phyloP scores from a whole-genome alignment of 768 basidiomycete genomes.

The Hydnomerulius pinastri region DNA sequence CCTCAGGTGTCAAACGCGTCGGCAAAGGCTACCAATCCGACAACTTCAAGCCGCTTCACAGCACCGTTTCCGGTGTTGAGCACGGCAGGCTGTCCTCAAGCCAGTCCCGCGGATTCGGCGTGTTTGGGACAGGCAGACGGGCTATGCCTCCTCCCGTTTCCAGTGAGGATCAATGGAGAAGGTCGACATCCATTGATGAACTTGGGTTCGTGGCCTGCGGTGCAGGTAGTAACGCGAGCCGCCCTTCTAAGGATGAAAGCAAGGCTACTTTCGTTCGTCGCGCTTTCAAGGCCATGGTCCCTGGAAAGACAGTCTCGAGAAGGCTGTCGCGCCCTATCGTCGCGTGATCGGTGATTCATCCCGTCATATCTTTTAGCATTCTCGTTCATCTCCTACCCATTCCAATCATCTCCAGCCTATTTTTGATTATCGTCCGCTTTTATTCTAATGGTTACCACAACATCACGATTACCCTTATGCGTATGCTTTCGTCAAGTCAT shows the following conservation, averaged over 20 bases:
- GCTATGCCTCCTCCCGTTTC: conserved; percentile 75
- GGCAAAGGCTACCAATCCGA: conserved; percentile 84
- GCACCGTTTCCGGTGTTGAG: conserved; percentile 26
- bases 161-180: conserved; percentile 55
- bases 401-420: neutral
- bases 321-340: conserved; percentile 45
- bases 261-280: conserved; percentile 59
- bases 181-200: conserved; percentile 61
- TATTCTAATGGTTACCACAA: conserved; percentile 17
- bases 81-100: conserved; percentile 12
- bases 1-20: conserved; percentile 74
- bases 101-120: conserved; percentile 27
- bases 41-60: conserved; percentile 45
- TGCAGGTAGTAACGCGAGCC: conserved; percentile 23
- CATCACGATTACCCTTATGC: conserved; percentile 7
- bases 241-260: conserved; percentile 45
- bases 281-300: conserved; percentile 77
- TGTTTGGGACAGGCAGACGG: conserved; percentile 40
- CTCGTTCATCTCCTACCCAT: neutral
- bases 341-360: conserved; percentile 14
- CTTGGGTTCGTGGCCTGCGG: conserved; percentile 53
- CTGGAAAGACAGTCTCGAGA: conserved; percentile 57
- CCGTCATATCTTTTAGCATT: neutral
- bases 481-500: conserved; percentile 15
- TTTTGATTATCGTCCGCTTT: conserved; percentile 2